phyloP scores from a whole-genome alignment of 83 land plant species.

The Picea mariana region DNA sequence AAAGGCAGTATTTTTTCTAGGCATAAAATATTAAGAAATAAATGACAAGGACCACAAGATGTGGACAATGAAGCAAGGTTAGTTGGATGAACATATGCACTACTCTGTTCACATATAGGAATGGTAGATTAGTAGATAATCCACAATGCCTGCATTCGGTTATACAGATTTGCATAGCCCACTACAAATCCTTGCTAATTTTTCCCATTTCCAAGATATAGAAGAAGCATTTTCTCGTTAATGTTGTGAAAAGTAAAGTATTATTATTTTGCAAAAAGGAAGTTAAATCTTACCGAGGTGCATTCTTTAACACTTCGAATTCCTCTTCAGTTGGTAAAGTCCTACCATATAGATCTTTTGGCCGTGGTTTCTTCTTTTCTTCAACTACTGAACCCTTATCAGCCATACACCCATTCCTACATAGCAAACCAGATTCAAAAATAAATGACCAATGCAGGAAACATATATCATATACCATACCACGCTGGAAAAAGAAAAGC shows the following conservation, averaged over 20 bases:
- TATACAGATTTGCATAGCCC: not conserved
- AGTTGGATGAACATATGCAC: too few species aligned
- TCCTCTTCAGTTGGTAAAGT: constrained; percentile 91
- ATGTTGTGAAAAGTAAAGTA: not conserved
- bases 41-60: too few species aligned
- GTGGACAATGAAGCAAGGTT: too few species aligned
- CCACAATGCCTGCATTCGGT: not conserved
- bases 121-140: too few species aligned
- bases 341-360: constrained; percentile 89
- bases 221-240: not conserved
- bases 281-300: constrained; percentile 65
- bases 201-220: not conserved
- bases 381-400: constrained; percentile 18
- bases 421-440: not conserved
- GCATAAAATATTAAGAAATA: too few species aligned
- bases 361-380: constrained; percentile 62
- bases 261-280: not conserved
- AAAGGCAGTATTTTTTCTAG: too few species aligned
- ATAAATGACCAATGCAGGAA: not conserved
- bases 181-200: not conserved
- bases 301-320: constrained; percentile 91
- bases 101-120: too few species aligned
- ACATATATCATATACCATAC: not conserved
- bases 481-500: not conserved
- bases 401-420: constrained; percentile 10